phyloP scores from a whole-genome alignment of 768 basidiomycete genomes.

The Naganishia randhawae region DNA sequence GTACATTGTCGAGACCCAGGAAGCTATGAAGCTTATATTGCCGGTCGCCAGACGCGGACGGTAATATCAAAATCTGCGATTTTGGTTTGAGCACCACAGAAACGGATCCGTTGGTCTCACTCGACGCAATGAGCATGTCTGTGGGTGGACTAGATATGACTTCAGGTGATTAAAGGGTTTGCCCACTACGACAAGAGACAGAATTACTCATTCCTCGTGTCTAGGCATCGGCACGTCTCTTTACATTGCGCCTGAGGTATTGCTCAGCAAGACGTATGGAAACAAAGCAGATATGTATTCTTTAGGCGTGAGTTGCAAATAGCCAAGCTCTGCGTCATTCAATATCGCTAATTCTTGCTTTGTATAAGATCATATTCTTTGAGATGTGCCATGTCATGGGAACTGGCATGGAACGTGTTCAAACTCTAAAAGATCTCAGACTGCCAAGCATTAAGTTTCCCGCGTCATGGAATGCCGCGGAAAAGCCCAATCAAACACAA shows the following conservation, averaged over 20 bases:
- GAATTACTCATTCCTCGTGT: not conserved
- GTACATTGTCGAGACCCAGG: not conserved
- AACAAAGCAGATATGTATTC: conserved; percentile 80
- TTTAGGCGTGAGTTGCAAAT: conserved; percentile 63
- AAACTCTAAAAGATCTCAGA: conserved; percentile 73
- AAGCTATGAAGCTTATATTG: not conserved
- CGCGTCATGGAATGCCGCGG: conserved; percentile 60
- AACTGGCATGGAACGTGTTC: conserved; percentile 77
- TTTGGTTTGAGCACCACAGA: conserved; percentile 64
- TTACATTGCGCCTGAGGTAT: conserved; percentile 88
- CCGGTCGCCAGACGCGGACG: conserved; percentile 38
- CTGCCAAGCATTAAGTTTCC: conserved; percentile 74
- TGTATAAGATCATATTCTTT: conserved; percentile 82
- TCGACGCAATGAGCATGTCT: conserved; percentile 21
- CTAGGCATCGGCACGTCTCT: conserved; percentile 67
- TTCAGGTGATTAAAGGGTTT: conserved; percentile 29
- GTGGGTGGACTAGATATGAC: conserved; percentile 38
- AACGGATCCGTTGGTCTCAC: conserved; percentile 21
- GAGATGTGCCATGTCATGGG: conserved; percentile 84
- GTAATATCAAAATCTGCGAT: conserved; percentile 67
- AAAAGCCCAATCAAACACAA: conserved; percentile 61
- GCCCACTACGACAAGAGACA: not conserved
- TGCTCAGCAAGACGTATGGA: conserved; percentile 42
- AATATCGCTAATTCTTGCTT: not conserved
- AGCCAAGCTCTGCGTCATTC: not conserved